Evolutionary conservation across 371 early-diverging fungal species (phyloP).

Genomic region (Apophysomyces elegans): DNA sequence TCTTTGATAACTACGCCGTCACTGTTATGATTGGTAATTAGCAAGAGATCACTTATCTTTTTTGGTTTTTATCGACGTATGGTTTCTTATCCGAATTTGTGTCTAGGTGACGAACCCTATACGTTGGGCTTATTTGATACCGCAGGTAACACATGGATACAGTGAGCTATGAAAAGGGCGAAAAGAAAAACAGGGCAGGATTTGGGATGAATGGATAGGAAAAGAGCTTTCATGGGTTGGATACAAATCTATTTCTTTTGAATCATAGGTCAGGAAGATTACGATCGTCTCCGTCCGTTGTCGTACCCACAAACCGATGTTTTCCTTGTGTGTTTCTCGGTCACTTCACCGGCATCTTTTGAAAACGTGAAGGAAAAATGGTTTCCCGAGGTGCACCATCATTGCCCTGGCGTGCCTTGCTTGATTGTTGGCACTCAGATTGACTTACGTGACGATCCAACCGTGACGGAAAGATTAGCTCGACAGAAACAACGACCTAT

Average conservation of each 20-base stretch:
- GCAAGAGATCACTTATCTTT: too few species aligned
- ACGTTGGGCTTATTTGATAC: slow-evolving; percentile 97
- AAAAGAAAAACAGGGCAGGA: neutral
- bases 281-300: slow-evolving; percentile 95
- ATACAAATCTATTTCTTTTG: neutral
- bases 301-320: slow-evolving; percentile 95
- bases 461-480: slow-evolving; percentile 80
- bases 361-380: slow-evolving; percentile 92
- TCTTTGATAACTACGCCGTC: slow-evolving; percentile 99
- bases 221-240: too few species aligned
- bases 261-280: slow-evolving; percentile 90
- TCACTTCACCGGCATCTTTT: slow-evolving; percentile 93
- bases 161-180: neutral
- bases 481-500: slow-evolving; percentile 88
- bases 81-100: slow-evolving; percentile 7
- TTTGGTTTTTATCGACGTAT: neutral
- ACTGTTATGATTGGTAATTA: slow-evolving; percentile 94
- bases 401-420: slow-evolving; percentile 97
- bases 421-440: slow-evolving; percentile 96
- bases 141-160: slow-evolving; percentile 68
- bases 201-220: too few species aligned
- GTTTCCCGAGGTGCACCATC: slow-evolving; percentile 94
- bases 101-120: slow-evolving; percentile 76
- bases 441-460: slow-evolving; percentile 91
- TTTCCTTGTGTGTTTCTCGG: slow-evolving; percentile 96